Conservation (phyloP, 192 early-diverging fungal genomes). For the Podochytrium sp. region DNA sequence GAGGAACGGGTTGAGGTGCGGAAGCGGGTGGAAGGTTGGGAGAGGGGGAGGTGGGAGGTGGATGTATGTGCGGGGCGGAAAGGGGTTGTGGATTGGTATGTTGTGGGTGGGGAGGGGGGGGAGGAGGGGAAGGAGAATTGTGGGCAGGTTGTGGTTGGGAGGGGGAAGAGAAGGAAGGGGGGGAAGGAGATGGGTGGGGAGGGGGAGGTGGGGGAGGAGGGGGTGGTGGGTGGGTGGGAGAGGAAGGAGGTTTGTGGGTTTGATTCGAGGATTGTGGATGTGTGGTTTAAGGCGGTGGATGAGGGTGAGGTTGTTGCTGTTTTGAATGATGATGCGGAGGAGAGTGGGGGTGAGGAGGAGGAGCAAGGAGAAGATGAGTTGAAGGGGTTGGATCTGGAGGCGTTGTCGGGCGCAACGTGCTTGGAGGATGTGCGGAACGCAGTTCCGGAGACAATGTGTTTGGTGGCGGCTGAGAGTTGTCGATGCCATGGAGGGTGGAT, state of each 20-base stretch:
- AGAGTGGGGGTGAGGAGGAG: background rate
- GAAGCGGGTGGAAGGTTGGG: background rate
- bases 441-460: conserved; percentile 12
- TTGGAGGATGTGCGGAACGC: background rate
- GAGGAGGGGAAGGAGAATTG: conserved; percentile 16
- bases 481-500: conserved; percentile 19
- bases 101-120: background rate
- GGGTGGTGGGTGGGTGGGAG: background rate
- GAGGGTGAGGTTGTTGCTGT: background rate
- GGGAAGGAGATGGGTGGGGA: background rate
- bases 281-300: background rate
- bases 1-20: background rate
- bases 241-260: conserved; percentile 24
- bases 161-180: background rate
- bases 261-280: conserved; percentile 24
- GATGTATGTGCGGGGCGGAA: background rate
- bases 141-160: background rate
- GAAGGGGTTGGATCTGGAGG: conserved; percentile 11
- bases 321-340: background rate
- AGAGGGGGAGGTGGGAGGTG: background rate
- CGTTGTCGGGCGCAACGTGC: background rate
- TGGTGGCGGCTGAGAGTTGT: background rate
- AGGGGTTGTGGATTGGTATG: background rate
- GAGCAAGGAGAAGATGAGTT: background rate
- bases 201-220: background rate